These are phyloP conservation scores for Boletellus deceptivus DNA, from an alignment of 1,284 basidiomycete species.

Conservation along the genomic window DNA sequence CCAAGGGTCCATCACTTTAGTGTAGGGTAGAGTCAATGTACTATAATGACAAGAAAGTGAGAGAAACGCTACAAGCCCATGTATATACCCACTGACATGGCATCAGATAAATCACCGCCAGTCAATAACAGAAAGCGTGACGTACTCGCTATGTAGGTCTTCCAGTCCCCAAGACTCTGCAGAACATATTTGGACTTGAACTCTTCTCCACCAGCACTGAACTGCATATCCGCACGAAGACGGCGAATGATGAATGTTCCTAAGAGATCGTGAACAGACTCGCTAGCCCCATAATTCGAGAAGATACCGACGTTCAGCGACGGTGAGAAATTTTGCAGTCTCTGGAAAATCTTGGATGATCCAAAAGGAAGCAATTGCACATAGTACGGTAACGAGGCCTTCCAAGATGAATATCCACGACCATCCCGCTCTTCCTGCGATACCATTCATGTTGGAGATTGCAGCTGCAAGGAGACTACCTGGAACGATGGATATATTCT, in stretches of 20 bases:
- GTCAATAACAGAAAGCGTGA: conserved; percentile 2
- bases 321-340: conserved; percentile 53
- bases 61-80: conserved; percentile 41
- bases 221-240: conserved; percentile 47
- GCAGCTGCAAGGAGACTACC: conserved; percentile 63
- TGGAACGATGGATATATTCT: conserved; percentile 17
- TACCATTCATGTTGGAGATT: conserved; percentile 66
- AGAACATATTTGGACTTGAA: conserved; percentile 46
- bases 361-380: conserved; percentile 51
- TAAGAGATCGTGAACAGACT: conserved; percentile 14
- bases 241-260: conserved; percentile 47
- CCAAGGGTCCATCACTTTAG: conserved; percentile 48
- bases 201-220: conserved; percentile 48
- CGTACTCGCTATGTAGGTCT: conserved; percentile 50
- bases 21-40: background rate
- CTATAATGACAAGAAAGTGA: background rate
- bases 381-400: conserved; percentile 64
- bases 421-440: conserved; percentile 55
- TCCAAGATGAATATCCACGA: conserved; percentile 75
- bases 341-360: conserved; percentile 61
- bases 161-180: conserved; percentile 50
- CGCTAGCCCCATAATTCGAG: background rate
- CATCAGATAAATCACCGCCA: background rate
- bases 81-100: conserved; percentile 42
- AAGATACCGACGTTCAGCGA: conserved; percentile 42